Conservation (phyloP, 129 eudicot genomes). For the Silybum marianum region DNA sequence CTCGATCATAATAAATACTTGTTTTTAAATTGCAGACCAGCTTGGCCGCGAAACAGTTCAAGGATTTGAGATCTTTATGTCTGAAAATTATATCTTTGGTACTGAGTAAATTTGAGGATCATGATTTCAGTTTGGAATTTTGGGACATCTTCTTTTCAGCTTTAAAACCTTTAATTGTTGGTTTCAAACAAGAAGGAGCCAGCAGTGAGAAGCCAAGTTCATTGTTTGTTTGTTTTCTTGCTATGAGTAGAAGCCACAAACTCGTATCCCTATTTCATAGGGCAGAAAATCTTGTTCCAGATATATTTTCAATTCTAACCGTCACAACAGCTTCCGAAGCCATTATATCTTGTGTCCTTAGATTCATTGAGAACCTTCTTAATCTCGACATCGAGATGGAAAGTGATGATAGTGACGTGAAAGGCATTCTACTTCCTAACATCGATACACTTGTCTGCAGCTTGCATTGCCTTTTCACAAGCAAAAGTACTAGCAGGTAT, state of each 20-base stretch:
- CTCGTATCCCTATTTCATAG: slow-evolving; percentile 59
- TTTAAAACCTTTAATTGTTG: slow-evolving; percentile 62
- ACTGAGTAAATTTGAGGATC: slow-evolving; percentile 63
- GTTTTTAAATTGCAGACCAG: slow-evolving; percentile 49
- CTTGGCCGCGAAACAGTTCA: slow-evolving; percentile 53
- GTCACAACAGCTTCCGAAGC: slow-evolving; percentile 83
- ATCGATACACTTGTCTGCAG: slow-evolving; percentile 66
- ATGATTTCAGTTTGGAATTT: slow-evolving; percentile 66
- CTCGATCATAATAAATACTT: slow-evolving; percentile 23
- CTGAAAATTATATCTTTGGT: slow-evolving; percentile 65
- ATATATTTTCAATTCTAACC: slow-evolving; percentile 70
- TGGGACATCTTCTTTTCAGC: slow-evolving; percentile 84
- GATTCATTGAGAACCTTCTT: slow-evolving; percentile 74
- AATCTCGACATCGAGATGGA: slow-evolving; percentile 61
- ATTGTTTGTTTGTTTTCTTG: slow-evolving; percentile 83
- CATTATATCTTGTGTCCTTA: slow-evolving; percentile 65
- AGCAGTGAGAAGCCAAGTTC: slow-evolving; percentile 93
- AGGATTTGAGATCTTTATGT: slow-evolving; percentile 89
- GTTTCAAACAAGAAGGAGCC: slow-evolving; percentile 85
- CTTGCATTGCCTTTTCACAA: slow-evolving; percentile 61
- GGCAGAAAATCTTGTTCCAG: slow-evolving; percentile 74
- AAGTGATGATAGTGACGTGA: slow-evolving; percentile 42
- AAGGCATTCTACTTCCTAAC: slow-evolving; percentile 56
- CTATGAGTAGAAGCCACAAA: slow-evolving; percentile 80
- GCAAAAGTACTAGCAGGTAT: slow-evolving; percentile 64